Base-by-base conservation (phyloP, 2,329 filamentous ascomycete species). In the Meredithiella fracta region DNA sequence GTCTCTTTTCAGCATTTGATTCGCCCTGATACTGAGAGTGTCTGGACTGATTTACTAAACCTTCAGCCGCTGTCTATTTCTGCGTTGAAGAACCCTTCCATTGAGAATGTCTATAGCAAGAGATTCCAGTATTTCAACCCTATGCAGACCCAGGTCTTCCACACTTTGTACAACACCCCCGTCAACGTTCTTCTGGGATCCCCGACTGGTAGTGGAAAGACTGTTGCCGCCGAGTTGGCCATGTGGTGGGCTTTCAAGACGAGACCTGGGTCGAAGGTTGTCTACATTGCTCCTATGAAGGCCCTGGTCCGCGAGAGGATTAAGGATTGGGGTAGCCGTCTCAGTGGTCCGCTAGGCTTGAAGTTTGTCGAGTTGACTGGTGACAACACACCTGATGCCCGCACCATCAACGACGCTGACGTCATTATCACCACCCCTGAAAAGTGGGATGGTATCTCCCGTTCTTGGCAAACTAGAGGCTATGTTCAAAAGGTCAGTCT, bases 221-320 rank as follows among this genome's bases (percentile, higher is more conserved):
- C 94, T 0, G 86, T 98, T 42, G 92, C 94, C 17, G 89, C 86
- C 51, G 92, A 98, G 66, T 71, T 98, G 59, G 90, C 94, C 25
- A 97, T 98, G 91, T 98, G 94, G 94, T 96, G 90, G 89, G 91
- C 92, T 2, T 97, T 98, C 70, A 82, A 90, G 14, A 90, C 96
- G 66, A 84, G 85, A 53, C 92, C 92, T 1, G 89, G 90, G 2
- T 95, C 89, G 2, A 98, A 98, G 70, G 90, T 98, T 1, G 92
- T 98, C 11, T 98, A 98, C 67, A 97, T 98, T 65, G 92, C 92
- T 1, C 94, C 94, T 0, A 98, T 98, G 94, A 98, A 98, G 69
- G 94, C 94, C 0, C 80, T 98, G 31, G 92, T 98, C 20, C 86
- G 92, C 2, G 92, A 98, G 67, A 82, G 92, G 69, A 91, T 98